Conservation (phyloP, 108 stramenopile genomes). For the Stephanodiscus minutulus region DNA sequence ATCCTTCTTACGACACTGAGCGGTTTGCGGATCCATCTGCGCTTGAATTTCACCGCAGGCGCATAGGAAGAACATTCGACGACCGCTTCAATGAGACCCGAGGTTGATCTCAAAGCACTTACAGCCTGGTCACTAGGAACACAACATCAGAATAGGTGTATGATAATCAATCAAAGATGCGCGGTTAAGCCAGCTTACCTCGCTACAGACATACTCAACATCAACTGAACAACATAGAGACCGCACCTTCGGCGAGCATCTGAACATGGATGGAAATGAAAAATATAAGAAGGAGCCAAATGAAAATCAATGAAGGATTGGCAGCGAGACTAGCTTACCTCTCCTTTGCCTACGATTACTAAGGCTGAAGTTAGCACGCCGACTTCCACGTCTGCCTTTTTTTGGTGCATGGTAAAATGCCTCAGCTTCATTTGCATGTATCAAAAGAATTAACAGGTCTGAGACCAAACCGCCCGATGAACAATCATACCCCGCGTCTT, state of each 20-base stretch:
- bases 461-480: conserved; percentile 42
- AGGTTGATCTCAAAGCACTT: conserved; percentile 60
- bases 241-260: conserved; percentile 67
- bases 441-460: conserved; percentile 68
- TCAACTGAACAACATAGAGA: conserved; percentile 74
- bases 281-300: neutral
- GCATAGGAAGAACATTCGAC: conserved; percentile 55
- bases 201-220: conserved; percentile 76
- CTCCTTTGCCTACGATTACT: conserved; percentile 35
- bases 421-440: conserved; percentile 58
- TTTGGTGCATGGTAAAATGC: conserved; percentile 33
- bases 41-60: conserved; percentile 34
- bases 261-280: conserved; percentile 1
- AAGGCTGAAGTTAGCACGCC: conserved; percentile 26
- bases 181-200: conserved; percentile 17
- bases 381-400: conserved; percentile 3
- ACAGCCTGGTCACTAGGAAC: conserved; percentile 69
- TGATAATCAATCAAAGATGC: neutral
- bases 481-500: conserved; percentile 34
- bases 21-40: conserved; percentile 45
- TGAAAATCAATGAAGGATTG: neutral
- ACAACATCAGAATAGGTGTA: neutral
- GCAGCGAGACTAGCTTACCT: conserved; percentile 14
- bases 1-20: conserved; percentile 27
- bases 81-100: conserved; percentile 67